Percentiles rank a stretch among this genome's conserved stretches.
Conservation (phyloP, 352 stramenopile genomes). For the Phytopythium vexans region DNA sequence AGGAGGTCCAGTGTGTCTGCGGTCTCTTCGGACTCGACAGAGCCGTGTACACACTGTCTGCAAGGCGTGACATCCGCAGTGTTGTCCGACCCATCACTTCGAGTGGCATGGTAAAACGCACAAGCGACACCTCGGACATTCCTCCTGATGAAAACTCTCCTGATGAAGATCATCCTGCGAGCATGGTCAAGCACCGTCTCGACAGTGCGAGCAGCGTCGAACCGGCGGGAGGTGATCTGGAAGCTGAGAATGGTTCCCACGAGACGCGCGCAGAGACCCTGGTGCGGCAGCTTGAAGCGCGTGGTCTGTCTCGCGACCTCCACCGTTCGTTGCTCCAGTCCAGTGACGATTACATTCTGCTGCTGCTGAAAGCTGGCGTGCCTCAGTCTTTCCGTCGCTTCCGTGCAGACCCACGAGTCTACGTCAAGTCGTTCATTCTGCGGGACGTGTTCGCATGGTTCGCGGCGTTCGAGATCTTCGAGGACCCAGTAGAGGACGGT, state of each 20-base stretch:
- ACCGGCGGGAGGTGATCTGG: no score
- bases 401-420: slow-evolving; percentile 67
- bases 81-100: no score
- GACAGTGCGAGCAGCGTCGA: no score
- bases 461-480: slow-evolving; percentile 38
- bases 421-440: slow-evolving; percentile 70
- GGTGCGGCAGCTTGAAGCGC: not conserved
- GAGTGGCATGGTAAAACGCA: no score
- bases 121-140: no score
- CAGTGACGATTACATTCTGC: slow-evolving; percentile 75
- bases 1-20: slow-evolving; percentile 64
- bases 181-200: no score
- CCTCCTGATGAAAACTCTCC: no score
- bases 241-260: no score
- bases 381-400: slow-evolving; percentile 49
- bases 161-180: no score
- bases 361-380: slow-evolving; percentile 62
- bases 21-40: slow-evolving; percentile 69
- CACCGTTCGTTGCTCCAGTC: slow-evolving; percentile 38
- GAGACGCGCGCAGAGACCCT: slow-evolving; percentile 1
- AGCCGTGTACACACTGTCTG: slow-evolving; percentile 33
- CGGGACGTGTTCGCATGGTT: slow-evolving; percentile 74
- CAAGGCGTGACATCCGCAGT: not conserved
- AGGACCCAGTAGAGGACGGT: slow-evolving; percentile 21
- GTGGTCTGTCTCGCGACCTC: slow-evolving; percentile 41